Conservation (phyloP, 1,284 basidiomycete genomes). For the Paramarasmius palmivorus region DNA sequence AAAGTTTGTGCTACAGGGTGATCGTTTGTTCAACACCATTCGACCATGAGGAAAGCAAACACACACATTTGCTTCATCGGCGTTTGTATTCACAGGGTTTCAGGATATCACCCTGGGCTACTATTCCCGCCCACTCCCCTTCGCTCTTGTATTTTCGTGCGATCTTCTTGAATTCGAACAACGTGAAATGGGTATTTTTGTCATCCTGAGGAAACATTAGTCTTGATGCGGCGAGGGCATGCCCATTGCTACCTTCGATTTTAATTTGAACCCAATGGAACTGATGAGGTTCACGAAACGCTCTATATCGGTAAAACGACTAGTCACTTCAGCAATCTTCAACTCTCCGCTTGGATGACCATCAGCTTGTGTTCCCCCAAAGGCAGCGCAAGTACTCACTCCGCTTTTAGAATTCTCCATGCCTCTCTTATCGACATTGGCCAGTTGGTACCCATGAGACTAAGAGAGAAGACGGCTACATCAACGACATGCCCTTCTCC, state of each 20-base stretch:
- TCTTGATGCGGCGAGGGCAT: conserved; percentile 11
- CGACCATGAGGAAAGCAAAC: conserved; percentile 23
- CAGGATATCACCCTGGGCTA: conserved; percentile 64
- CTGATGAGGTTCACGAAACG: conserved; percentile 75
- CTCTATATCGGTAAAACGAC: conserved; percentile 76
- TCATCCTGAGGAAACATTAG: conserved; percentile 55
- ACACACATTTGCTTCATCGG: conserved; percentile 49
- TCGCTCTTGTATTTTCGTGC: conserved; percentile 47
- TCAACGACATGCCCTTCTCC: conserved; percentile 82
- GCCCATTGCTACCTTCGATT: conserved; percentile 61
- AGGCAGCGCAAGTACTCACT: conserved; percentile 50
- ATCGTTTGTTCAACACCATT: conserved; percentile 64
- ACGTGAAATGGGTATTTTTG: conserved; percentile 84
- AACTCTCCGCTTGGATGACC: conserved; percentile 70
- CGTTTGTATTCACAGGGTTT: conserved; percentile 98
- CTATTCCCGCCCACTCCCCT: conserved; percentile 65
- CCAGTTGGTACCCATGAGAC: conserved; percentile 98
- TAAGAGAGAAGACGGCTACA: conserved; percentile 90
- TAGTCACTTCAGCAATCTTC: conserved; percentile 95
- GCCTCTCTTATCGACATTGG: conserved; percentile 87
- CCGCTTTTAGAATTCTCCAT: conserved; percentile 79
- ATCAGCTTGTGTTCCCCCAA: conserved; percentile 11
- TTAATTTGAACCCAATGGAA: conserved; percentile 81
- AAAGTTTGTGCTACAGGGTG: conserved; percentile 45
- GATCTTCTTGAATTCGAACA: conserved; percentile 83